Evolutionary conservation across 2,329 filamentous ascomycete genomes (phyloP).

Genomic region (Alternaria longipes): DNA sequence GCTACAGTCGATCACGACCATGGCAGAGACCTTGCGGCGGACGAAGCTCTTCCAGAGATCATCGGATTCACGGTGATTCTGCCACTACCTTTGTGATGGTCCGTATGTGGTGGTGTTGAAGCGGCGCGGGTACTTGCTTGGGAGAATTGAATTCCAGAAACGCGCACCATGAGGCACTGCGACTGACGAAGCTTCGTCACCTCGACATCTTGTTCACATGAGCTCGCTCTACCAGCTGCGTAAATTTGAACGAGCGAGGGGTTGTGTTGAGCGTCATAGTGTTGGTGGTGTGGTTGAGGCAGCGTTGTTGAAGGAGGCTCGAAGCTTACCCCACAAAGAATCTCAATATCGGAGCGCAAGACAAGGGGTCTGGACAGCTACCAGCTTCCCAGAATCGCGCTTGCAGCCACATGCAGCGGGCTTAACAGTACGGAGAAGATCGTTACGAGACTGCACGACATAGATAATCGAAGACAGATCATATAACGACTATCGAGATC

Average conservation of each 20-base stretch:
- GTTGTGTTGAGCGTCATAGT: constrained; percentile 3
- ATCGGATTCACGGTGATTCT: not conserved
- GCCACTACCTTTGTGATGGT: not conserved
- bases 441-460: not conserved
- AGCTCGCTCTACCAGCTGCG: not conserved
- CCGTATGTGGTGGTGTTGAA: not conserved
- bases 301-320: constrained; percentile 6
- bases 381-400: constrained; percentile 7
- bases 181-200: not conserved
- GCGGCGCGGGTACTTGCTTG: constrained; percentile 2
- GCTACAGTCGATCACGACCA: not conserved
- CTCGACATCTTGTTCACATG: not conserved
- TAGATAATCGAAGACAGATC: not conserved
- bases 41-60: not conserved
- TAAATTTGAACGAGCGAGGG: not conserved
- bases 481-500: not conserved
- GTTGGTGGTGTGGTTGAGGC: constrained; percentile 14
- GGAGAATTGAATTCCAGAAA: not conserved
- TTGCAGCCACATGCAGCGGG: constrained; percentile 2
- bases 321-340: constrained; percentile 20
- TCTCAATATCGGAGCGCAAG: constrained; percentile 2
- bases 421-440: not conserved
- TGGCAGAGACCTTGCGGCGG: not conserved
- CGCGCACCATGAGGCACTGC: not conserved
- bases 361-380: constrained; percentile 6